Conservation (phyloP, 805 yeast species). For the Ogataea trehalophila region DNA sequence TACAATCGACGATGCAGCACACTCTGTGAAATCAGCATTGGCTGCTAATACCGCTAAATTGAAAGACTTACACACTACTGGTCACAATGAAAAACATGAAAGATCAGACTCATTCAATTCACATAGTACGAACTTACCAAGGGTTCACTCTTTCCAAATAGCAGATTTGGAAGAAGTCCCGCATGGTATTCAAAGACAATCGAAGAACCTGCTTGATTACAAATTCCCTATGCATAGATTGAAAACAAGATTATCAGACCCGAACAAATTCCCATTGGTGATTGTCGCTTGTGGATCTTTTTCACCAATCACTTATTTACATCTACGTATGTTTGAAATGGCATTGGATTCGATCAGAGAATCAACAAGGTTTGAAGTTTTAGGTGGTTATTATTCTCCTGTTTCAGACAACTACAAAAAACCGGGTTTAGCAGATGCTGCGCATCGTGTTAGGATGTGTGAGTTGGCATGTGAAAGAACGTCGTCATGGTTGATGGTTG, state of each 20-base stretch:
- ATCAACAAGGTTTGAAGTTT: constrained; percentile 88
- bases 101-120: constrained; percentile 26
- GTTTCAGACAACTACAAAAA: constrained; percentile 90
- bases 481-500: constrained; percentile 97
- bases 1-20: too few species aligned
- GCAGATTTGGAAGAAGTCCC: constrained; percentile 98
- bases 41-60: too few species aligned
- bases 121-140: constrained; percentile 33
- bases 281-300: constrained; percentile 97
- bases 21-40: neutral
- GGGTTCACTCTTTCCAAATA: constrained; percentile 55
- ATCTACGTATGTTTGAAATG: constrained; percentile 97
- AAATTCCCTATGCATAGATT: constrained; percentile 85
- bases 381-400: constrained; percentile 96
- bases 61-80: neutral
- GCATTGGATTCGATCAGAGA: constrained; percentile 91
- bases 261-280: constrained; percentile 81
- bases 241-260: constrained; percentile 62
- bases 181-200: constrained; percentile 86
- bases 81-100: constrained; percentile 6
- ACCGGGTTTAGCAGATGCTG: constrained; percentile 85
- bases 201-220: constrained; percentile 63
- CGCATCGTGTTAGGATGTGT: constrained; percentile 95
- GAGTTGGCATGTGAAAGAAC: constrained; percentile 97
- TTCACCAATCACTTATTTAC: constrained; percentile 92